phyloP scores from a whole-genome alignment of 1,139 yeast genomes.

The Wickerhamomyces sp. region DNA sequence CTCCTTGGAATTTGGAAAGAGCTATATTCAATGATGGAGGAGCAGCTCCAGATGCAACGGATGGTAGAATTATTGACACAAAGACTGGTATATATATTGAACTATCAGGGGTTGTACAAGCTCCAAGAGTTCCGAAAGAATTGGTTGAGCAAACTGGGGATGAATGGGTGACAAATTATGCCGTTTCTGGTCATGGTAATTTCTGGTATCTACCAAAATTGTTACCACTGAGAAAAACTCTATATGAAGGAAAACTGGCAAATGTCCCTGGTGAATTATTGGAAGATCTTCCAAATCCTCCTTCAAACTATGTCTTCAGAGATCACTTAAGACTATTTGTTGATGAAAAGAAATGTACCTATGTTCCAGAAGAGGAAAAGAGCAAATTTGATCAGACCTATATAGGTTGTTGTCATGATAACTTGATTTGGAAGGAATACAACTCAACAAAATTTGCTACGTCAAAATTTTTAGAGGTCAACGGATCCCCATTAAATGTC shows the following conservation, averaged over 20 bases:
- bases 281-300: conserved; percentile 13
- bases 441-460: conserved; percentile 26
- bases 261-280: conserved; percentile 26
- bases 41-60: conserved; percentile 40
- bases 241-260: conserved; percentile 31
- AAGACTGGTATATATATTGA: conserved; percentile 48
- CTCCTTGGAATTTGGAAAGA: conserved; percentile 39
- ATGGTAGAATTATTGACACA: conserved; percentile 49
- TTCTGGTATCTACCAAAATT: conserved; percentile 30
- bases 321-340: conserved; percentile 32
- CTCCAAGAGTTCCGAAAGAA: conserved; percentile 20
- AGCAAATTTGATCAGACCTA: conserved; percentile 26
- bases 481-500: conserved; percentile 17
- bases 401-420: conserved; percentile 34
- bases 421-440: conserved; percentile 30
- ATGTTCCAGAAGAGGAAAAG: conserved; percentile 33
- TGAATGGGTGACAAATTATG: conserved; percentile 19
- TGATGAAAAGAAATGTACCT: conserved; percentile 27
- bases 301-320: conserved; percentile 24
- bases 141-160: conserved; percentile 11
- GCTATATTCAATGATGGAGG: conserved; percentile 34
- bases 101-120: conserved; percentile 30
- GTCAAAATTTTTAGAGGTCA: conserved; percentile 11
- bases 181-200: conserved; percentile 29
- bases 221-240: conserved; percentile 27